Conservation (phyloP, 441 rosid genomes). For the Arabidopsis lyrata region DNA sequence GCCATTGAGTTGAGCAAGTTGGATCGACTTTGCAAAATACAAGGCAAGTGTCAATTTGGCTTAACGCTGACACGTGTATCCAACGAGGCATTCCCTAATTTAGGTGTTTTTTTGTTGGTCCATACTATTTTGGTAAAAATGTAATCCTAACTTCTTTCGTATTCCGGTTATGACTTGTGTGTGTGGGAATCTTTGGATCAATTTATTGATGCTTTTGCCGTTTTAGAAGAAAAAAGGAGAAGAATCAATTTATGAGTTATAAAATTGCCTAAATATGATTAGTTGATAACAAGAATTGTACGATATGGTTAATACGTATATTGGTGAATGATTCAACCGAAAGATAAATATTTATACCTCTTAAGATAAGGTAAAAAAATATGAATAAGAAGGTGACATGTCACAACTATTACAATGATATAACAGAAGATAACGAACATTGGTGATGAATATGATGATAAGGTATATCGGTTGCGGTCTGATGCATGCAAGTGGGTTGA, state of each 20-base stretch:
- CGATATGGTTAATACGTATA: neutral
- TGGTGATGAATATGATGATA: neutral
- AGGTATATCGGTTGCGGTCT: neutral
- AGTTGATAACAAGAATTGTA: neutral
- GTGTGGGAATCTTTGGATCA: conserved; percentile 9
- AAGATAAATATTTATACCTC: neutral
- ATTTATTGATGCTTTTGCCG: neutral
- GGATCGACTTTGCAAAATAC: conserved; percentile 35
- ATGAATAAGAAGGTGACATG: neutral
- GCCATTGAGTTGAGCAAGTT: conserved; percentile 23
- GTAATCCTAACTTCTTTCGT: conserved; percentile 16
- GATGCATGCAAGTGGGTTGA: neutral
- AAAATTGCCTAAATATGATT: neutral
- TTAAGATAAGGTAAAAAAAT: neutral
- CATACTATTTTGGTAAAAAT: conserved; percentile 11
- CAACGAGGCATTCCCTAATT: conserved; percentile 24
- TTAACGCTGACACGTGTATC: conserved; percentile 30
- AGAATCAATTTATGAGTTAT: too few species aligned
- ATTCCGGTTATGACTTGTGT: too few species aligned
- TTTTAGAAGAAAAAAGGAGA: neutral
- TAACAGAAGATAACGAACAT: neutral
- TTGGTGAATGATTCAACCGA: neutral
- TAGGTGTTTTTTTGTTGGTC: conserved; percentile 13
- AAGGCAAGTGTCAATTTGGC: conserved; percentile 37
- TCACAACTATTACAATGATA: neutral